Evolutionary conservation across 2,329 filamentous ascomycete species (phyloP), one percentile per base, ranked within the genome.

Genomic region (Elsinoe perseae): DNA sequence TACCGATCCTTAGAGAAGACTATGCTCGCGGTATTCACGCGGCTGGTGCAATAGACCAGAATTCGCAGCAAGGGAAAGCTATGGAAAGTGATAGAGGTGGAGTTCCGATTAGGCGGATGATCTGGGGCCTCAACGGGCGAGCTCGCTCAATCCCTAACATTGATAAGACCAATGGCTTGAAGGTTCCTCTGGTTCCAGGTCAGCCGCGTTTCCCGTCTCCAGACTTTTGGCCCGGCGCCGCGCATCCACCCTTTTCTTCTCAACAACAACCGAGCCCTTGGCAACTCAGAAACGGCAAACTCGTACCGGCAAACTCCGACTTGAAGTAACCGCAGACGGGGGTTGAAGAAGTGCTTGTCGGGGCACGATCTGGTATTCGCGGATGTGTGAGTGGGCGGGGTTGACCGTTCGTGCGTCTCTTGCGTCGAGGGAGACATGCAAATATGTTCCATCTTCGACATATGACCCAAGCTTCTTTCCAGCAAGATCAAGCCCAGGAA

Each of bases 391-490:
- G 34, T n/a, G 18, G 18, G 18, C 34, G 18, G 14, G 34, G 34
- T n/a, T 16, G 18, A 16, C n/a, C 14, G 38, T 40, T 40, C 36
- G 36, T 40, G 28, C 28, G 6, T 5, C 12, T 30, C 12, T 12
- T 5, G 32, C 32, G n/a, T n/a, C 32, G n/a, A 14, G 6, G 21
- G 21, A 43, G 4, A 20, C 38, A 6, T 3, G 43, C 44, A 21
- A 50, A 21, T 8, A 50, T 50, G 44, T 30, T 50, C 16, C 14
- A 30, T 10, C 32, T 27, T 18, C 44, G 27, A 32, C 25, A 50
- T 18, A 50, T 50, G 44, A 50, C 44, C 10, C 44, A 32, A 18
- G 44, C 44, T 7, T 50, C 44, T 8, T 50, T 50, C 25, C 20
- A 50, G 12, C 3, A 44, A 21, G 40, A 27, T 14, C 20, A 50